Evolutionary conservation across 192 early-diverging fungal genomes (phyloP).

Genomic region (Cladochytrium replicatum): DNA sequence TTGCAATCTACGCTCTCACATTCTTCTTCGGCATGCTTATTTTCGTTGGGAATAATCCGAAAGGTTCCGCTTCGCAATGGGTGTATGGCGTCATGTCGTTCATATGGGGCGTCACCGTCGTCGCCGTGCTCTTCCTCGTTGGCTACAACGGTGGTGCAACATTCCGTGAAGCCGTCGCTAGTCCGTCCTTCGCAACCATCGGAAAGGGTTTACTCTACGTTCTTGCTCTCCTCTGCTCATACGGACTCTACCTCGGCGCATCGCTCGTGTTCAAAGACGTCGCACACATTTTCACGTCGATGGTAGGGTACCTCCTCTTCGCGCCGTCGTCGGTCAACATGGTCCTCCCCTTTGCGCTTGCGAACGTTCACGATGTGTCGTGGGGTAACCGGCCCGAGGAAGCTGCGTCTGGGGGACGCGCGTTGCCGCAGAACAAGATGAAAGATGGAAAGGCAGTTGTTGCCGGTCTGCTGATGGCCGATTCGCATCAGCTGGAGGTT

Average conservation of each 20-base stretch:
- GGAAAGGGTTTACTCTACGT: not conserved
- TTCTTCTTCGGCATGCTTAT: not conserved
- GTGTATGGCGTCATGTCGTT: not conserved
- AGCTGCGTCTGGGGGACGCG: not conserved
- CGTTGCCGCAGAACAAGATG: not conserved
- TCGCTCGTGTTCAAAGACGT: conserved; percentile 1
- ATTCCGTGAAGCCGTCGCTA: not conserved
- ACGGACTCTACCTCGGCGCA: not conserved
- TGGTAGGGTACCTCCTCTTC: conserved; percentile 1
- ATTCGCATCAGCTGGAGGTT: not conserved
- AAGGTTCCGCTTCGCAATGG: conserved; percentile 3
- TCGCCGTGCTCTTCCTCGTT: not conserved
- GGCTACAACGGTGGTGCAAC: not conserved
- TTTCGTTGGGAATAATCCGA: conserved; percentile 4
- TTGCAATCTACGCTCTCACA: not conserved
- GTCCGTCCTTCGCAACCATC: too few relatives aligned
- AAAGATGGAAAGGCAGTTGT: not conserved
- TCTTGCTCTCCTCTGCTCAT: not conserved
- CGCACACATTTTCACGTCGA: conserved; percentile 3
- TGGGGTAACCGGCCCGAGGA: not conserved
- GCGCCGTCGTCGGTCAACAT: not conserved
- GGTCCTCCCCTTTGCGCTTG: not conserved
- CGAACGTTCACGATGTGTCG: not conserved
- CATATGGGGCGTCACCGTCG: not conserved
- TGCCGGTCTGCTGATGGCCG: not conserved